Evolutionary conservation across 2,329 filamentous ascomycete species (phyloP).

Genomic region (Monosporascus sp.): DNA sequence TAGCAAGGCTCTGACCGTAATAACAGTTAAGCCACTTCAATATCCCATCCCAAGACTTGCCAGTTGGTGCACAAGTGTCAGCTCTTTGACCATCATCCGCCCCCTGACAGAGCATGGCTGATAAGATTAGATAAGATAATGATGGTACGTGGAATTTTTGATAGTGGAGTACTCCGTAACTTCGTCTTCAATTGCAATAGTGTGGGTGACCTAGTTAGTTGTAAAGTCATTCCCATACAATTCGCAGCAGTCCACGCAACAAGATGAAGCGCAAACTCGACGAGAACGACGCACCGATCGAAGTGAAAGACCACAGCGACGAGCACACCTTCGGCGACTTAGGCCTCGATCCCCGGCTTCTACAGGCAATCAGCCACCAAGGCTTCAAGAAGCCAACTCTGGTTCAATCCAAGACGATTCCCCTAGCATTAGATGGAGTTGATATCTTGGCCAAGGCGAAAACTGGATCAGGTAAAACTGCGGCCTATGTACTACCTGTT

Average conservation of each 20-base stretch:
- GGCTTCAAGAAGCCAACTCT: constrained; percentile 83
- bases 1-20: too few relatives aligned
- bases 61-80: too few relatives aligned
- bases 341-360: constrained; percentile 74
- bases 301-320: constrained; percentile 1
- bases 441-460: constrained; percentile 90
- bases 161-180: neutral
- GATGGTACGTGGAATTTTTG: neutral
- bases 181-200: constrained; percentile 2
- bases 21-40: too few relatives aligned
- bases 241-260: neutral
- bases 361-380: constrained; percentile 80
- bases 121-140: too few relatives aligned
- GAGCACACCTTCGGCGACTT: constrained; percentile 66
- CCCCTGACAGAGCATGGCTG: too few relatives aligned
- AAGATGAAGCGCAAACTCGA: constrained; percentile 60
- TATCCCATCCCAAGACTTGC: too few relatives aligned
- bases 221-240: neutral
- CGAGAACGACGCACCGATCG: constrained; percentile 43
- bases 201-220: too few relatives aligned
- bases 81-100: too few relatives aligned
- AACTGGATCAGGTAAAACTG: constrained; percentile 95
- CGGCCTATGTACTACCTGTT: constrained; percentile 90
- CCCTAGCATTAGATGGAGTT: constrained; percentile 77
- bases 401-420: constrained; percentile 83